Conservation (phyloP, 2,329 filamentous ascomycete genomes). For the Alternaria ethzedia region DNA sequence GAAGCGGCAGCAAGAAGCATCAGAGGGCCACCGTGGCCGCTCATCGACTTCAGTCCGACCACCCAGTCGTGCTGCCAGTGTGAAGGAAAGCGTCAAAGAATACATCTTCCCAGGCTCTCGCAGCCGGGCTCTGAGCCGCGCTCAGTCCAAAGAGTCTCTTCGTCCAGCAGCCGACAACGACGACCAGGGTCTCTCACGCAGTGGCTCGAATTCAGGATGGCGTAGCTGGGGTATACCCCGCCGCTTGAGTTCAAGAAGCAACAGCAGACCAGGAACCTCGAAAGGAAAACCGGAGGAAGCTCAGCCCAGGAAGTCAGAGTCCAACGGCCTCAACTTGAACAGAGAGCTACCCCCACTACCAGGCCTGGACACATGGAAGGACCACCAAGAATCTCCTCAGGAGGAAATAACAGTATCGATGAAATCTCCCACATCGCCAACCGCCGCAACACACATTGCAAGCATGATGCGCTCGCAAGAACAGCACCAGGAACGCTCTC, state of each 20-base stretch:
- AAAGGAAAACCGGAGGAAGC: conserved; percentile 36
- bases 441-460: conserved; percentile 40
- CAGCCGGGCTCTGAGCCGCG: conserved; percentile 33
- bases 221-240: conserved; percentile 48
- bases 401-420: conserved; percentile 20
- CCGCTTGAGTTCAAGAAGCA: conserved; percentile 41
- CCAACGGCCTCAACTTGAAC: conserved; percentile 50
- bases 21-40: conserved; percentile 23
- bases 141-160: conserved; percentile 45
- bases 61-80: conserved; percentile 46
- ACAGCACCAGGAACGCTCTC: conserved; percentile 32
- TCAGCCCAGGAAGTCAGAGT: conserved; percentile 34
- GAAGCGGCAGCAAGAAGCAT: conserved; percentile 40
- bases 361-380: conserved; percentile 51
- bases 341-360: conserved; percentile 56
- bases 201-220: conserved; percentile 43
- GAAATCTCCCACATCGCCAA: conserved; percentile 25
- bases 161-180: conserved; percentile 19
- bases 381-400: conserved; percentile 20
- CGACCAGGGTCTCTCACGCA: conserved; percentile 29
- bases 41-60: conserved; percentile 31
- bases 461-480: conserved; percentile 45
- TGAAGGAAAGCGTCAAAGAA: conserved; percentile 48
- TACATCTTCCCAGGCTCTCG: conserved; percentile 51
- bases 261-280: conserved; percentile 39